A percentile compares a stretch with the other conserved stretches of the same genome.
phyloP scores from a whole-genome alignment of 129 eudicot species.

The Flaveria linearis region DNA sequence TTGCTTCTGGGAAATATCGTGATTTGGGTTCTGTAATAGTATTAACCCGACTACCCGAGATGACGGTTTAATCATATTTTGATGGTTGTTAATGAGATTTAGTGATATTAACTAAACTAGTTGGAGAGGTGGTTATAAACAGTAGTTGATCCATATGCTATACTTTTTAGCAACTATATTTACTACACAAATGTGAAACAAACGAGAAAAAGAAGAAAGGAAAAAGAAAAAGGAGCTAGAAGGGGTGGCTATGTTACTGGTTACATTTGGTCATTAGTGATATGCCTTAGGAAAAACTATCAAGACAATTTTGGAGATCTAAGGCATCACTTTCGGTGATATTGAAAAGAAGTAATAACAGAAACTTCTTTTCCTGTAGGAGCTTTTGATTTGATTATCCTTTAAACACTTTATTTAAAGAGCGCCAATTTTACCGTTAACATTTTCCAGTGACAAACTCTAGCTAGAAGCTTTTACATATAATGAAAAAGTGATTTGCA shows the following conservation, averaged over 20 bases:
- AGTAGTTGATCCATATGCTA: neutral
- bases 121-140: neutral
- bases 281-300: neutral
- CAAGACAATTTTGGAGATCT: neutral
- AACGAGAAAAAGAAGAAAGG: neutral
- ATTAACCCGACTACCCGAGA: neutral
- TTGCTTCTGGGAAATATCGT: neutral
- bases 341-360: too few relatives aligned
- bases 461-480: too few relatives aligned
- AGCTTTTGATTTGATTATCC: too few relatives aligned
- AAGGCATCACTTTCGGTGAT: too few relatives aligned
- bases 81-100: neutral
- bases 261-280: too few relatives aligned
- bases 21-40: neutral
- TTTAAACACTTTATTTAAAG: too few relatives aligned
- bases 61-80: neutral
- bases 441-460: too few relatives aligned
- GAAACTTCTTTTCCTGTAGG: too few relatives aligned
- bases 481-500: too few relatives aligned
- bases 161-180: neutral
- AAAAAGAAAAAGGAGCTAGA: neutral
- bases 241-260: too few relatives aligned
- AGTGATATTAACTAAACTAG: neutral
- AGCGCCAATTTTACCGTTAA: too few relatives aligned
- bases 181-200: neutral